A percentile compares a stretch with the other conserved stretches of the same genome.
These are phyloP conservation scores for Pichia sp. DNA, from an alignment of 1,139 yeast genomes.

Conservation along the genomic window DNA sequence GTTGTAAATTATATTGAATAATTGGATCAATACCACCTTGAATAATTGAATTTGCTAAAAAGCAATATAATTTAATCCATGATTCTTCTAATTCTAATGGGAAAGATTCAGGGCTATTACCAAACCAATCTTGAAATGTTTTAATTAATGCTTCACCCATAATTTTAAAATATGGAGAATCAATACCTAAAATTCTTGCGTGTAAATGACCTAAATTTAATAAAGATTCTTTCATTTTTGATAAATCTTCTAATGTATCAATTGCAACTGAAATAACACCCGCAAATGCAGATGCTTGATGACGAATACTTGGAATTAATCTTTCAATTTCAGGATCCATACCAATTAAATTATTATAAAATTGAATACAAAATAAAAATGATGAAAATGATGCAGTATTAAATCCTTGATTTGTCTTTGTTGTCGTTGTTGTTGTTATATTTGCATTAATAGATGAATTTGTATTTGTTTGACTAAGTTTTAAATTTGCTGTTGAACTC, in stretches of 20 bases:
- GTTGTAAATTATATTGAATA: slow-evolving; percentile 24
- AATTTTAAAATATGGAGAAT: slow-evolving; percentile 63
- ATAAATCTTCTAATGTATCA: slow-evolving; percentile 31
- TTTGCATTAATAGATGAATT: background rate
- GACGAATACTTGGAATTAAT: slow-evolving; percentile 33
- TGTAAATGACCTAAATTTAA: slow-evolving; percentile 68
- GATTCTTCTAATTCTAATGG: slow-evolving; percentile 51
- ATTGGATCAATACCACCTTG: slow-evolving; percentile 34
- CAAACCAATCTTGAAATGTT: slow-evolving; percentile 64
- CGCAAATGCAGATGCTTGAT: slow-evolving; percentile 66
- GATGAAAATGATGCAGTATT: slow-evolving; percentile 29
- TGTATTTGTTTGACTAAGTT: background rate
- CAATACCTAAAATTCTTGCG: slow-evolving; percentile 68
- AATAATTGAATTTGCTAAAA: slow-evolving; percentile 51
- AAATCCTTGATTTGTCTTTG: slow-evolving; percentile 3
- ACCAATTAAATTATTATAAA: slow-evolving; percentile 31
- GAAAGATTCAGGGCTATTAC: slow-evolving; percentile 30
- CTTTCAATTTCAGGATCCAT: slow-evolving; percentile 30
- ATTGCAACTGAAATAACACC: slow-evolving; percentile 44
- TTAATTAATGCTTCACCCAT: slow-evolving; percentile 76
- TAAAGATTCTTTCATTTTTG: slow-evolving; percentile 53
- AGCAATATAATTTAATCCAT: slow-evolving; percentile 64
- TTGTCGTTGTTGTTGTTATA: background rate
- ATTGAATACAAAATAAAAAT: slow-evolving; percentile 35
- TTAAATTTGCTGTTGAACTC: slow-evolving; percentile 6